phyloP scores from a whole-genome alignment of 257 asterid genomes.

The Euphrasia confusa region DNA sequence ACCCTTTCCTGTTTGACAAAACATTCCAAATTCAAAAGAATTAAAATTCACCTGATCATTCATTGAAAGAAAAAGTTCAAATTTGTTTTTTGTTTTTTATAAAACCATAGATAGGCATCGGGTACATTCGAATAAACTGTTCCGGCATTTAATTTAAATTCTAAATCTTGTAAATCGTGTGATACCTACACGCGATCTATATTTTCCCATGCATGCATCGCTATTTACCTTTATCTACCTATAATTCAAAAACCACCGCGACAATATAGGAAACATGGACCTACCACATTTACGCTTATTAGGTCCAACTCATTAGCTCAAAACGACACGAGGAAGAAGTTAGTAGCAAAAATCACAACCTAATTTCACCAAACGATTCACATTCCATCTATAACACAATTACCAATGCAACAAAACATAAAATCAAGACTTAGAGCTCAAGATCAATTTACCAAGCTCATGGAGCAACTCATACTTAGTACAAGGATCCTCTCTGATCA shows the following conservation, averaged over 20 bases:
- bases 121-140: not conserved
- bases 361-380: constrained; percentile 1
- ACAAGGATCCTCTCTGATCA: constrained; percentile 84
- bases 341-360: constrained; percentile 9
- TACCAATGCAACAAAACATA: too few relatives aligned
- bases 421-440: constrained; percentile 11
- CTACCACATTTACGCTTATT: not conserved
- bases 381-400: too few relatives aligned
- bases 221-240: too few relatives aligned
- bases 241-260: too few relatives aligned
- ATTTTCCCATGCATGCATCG: too few relatives aligned
- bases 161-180: too few relatives aligned
- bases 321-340: constrained; percentile 7
- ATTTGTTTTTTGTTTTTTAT: too few relatives aligned
- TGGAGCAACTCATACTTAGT: constrained; percentile 91
- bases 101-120: not conserved
- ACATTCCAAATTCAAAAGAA: constrained; percentile 25
- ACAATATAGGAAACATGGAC: too few relatives aligned
- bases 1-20: constrained; percentile 73
- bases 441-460: constrained; percentile 70
- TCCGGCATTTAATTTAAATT: too few relatives aligned
- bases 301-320: constrained; percentile 3
- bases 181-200: too few relatives aligned
- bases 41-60: constrained; percentile 21
- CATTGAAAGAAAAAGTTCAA: not conserved